These are phyloP conservation scores for Fusarium poae DNA, from an alignment of 2,329 filamentous ascomycete species.

Conservation along the genomic window DNA sequence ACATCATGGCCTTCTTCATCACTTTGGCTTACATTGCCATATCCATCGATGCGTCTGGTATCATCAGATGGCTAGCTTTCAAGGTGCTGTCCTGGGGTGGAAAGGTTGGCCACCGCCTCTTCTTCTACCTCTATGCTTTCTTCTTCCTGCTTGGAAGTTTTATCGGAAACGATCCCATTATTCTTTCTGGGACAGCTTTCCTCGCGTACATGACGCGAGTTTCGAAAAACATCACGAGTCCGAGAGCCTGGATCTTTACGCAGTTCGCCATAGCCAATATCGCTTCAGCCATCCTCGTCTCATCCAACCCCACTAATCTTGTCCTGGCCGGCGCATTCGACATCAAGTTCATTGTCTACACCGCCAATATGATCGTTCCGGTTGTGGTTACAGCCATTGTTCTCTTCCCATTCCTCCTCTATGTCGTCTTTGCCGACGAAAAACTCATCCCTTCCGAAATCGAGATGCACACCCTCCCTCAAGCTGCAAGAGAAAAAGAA, in stretches of 20 bases:
- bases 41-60: conserved; percentile 79
- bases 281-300: conserved; percentile 80
- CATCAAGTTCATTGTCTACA: conserved; percentile 79
- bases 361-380: conserved; percentile 82
- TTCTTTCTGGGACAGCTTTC: conserved; percentile 79
- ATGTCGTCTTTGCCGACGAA: conserved; percentile 75
- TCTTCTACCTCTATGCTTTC: conserved; percentile 80
- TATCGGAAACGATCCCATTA: conserved; percentile 82
- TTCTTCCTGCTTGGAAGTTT: conserved; percentile 76
- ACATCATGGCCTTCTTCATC: conserved; percentile 82
- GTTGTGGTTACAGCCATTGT: conserved; percentile 76
- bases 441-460: conserved; percentile 74
- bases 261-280: conserved; percentile 82
- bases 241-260: conserved; percentile 78
- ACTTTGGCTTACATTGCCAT: conserved; percentile 82
- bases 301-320: conserved; percentile 82
- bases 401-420: conserved; percentile 77
- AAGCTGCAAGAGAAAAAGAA: conserved; percentile 63
- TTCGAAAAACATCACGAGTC: conserved; percentile 77
- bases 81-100: conserved; percentile 77
- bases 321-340: conserved; percentile 79
- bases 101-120: conserved; percentile 74
- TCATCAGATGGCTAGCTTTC: conserved; percentile 78
- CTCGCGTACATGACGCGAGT: conserved; percentile 83
- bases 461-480: conserved; percentile 75